Evolutionary conservation across 1,284 basidiomycete species (phyloP), one percentile per base, ranked within the genome.

Genomic region (Ustilago xerochloae): DNA sequence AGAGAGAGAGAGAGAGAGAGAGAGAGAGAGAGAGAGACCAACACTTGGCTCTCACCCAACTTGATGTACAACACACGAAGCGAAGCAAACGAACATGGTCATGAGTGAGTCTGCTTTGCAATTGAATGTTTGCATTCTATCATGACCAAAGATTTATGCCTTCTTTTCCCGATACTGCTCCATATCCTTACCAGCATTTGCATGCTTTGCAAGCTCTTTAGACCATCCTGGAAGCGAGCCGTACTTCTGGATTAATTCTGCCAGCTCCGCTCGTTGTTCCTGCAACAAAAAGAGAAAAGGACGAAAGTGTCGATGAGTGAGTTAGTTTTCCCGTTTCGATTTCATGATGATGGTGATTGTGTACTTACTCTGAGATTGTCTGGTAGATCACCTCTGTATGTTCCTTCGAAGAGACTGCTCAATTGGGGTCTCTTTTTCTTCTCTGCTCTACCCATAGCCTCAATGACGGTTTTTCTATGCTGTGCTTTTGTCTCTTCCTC

Each of bases 221-320:
- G 87, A 88, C 93, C 93, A 97, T 77, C 91, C 91, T 89, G 91
- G 94, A 2, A 87, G 87, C 22, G 89, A 81, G 0, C 93, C 93
- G 77, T 97, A 97, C 85, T 95, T 96, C 83, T 88, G 89, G 62
- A 97, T 80, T 51, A 97, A 86, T 51, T 87, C 81, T 16, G 88
- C 87, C 32, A 97, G 87, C 82, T 97, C 94, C 61, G 90, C 88
- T 58, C 91, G 87, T 85, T 97, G 94, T 83, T 95, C 93, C 80
- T 86, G 22, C 20, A n/a, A n/a, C n/a, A n/a, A n/a, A n/a, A n/a
- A n/a, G n/a, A n/a, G n/a, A n/a, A n/a, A n/a, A n/a, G n/a, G n/a
- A n/a, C n/a, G n/a, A n/a, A n/a, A n/a, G n/a, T n/a, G n/a, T n/a
- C n/a, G n/a, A n/a, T n/a, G n/a, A n/a, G n/a, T n/a, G n/a, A n/a